phyloP scores from a whole-genome alignment of 2,329 filamentous ascomycete species.

The Dothideomycetidae sp. region DNA sequence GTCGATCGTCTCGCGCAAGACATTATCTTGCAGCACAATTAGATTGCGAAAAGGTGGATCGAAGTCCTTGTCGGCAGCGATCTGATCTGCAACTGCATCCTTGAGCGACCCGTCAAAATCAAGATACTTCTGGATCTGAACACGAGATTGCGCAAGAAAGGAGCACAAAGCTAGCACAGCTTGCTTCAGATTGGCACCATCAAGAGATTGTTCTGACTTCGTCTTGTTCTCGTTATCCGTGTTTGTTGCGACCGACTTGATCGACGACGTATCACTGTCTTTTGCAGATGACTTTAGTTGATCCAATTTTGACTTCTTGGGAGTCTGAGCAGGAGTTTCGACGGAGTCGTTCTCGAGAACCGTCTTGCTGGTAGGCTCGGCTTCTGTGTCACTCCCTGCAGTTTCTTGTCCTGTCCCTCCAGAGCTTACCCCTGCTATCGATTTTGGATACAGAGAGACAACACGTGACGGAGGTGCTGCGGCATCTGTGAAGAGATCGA shows the following conservation, averaged over 20 bases:
- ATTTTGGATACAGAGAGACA: conserved; percentile 65
- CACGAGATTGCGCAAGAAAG: conserved; percentile 75
- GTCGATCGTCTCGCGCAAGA: conserved; percentile 31
- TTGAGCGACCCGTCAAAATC: conserved; percentile 45
- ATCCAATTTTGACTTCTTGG: conserved; percentile 33
- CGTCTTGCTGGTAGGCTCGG: conserved; percentile 8
- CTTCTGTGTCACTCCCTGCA: conserved; percentile 19
- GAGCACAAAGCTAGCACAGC: conserved; percentile 73
- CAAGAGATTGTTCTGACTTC: conserved; percentile 32
- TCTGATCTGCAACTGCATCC: conserved; percentile 32
- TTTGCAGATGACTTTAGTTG: conserved; percentile 31
- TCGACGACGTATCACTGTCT: conserved; percentile 40
- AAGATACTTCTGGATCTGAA: conserved; percentile 46
- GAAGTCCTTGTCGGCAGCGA: conserved; percentile 24
- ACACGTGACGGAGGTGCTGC: conserved; percentile 81
- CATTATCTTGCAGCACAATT: conserved; percentile 21
- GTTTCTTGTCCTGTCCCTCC: conserved; percentile 35
- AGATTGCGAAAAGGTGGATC: conserved; percentile 30
- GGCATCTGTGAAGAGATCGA: conserved; percentile 85
- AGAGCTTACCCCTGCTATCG: conserved; percentile 72
- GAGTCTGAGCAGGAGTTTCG: conserved; percentile 22
- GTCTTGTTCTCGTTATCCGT: conserved; percentile 42
- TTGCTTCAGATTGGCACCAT: conserved; percentile 70
- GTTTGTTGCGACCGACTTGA: conserved; percentile 42
- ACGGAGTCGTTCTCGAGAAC: conserved; percentile 14